Conservation (phyloP, 1,139 yeast species). For the Candida albicans region DNA sequence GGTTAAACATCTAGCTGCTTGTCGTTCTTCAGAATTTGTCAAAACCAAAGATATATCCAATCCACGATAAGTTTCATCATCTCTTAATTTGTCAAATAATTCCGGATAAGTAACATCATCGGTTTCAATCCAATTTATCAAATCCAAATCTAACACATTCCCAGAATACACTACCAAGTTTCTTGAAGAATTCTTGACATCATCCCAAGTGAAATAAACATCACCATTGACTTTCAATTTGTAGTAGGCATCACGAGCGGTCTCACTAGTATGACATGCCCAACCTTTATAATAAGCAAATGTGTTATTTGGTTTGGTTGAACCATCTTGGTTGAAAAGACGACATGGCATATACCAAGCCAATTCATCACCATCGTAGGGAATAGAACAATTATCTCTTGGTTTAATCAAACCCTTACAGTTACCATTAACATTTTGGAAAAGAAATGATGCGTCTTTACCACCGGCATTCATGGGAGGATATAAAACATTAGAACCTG, state of each 20-base stretch:
- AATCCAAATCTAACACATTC: constrained; percentile 75
- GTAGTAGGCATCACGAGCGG: constrained; percentile 71
- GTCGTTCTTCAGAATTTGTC: constrained; percentile 66
- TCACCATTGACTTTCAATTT: constrained; percentile 63
- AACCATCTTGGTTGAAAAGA: constrained; percentile 66
- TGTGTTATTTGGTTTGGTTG: constrained; percentile 62
- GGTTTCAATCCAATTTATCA: constrained; percentile 69
- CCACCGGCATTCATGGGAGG: constrained; percentile 92
- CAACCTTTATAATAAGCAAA: constrained; percentile 71
- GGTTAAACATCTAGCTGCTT: constrained; percentile 77
- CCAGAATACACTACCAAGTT: constrained; percentile 87
- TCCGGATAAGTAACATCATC: constrained; percentile 73
- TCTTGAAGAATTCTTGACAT: constrained; percentile 66
- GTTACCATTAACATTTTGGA: constrained; percentile 94
- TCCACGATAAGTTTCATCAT: constrained; percentile 61
- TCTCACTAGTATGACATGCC: constrained; percentile 82
- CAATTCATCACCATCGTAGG: constrained; percentile 59
- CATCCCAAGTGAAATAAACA: constrained; percentile 90
- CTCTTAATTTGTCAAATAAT: constrained; percentile 61
- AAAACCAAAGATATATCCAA: constrained; percentile 79
- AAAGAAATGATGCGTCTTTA: constrained; percentile 80
- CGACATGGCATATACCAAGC: constrained; percentile 99
- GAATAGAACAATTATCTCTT: constrained; percentile 67
- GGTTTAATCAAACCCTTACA: constrained; percentile 84
- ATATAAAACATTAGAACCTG: constrained; percentile 68